phyloP scores from a whole-genome alignment of 2,329 filamentous ascomycete species.

The Alternaria ethzedia region DNA sequence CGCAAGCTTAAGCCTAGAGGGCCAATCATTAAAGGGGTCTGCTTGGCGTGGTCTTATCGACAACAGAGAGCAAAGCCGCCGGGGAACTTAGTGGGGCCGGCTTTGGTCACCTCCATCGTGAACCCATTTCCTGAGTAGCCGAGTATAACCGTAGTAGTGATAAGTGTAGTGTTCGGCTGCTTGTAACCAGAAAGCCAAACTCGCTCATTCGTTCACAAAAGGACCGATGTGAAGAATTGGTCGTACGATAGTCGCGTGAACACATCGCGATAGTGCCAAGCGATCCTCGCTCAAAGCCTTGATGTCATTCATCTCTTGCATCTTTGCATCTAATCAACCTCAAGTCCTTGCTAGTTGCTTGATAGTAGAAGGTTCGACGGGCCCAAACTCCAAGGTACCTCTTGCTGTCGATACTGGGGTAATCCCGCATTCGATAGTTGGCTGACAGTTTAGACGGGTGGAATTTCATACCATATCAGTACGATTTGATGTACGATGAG shows the following conservation, averaged over 20 bases:
- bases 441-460: neutral
- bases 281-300: neutral
- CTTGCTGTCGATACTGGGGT: neutral
- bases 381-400: neutral
- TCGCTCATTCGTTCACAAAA: neutral
- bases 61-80: neutral
- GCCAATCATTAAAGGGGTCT: neutral
- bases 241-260: neutral
- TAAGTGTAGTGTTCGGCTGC: neutral
- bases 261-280: neutral
- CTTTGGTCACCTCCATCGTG: neutral
- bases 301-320: neutral
- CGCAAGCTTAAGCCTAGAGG: neutral
- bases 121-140: neutral
- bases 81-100: neutral
- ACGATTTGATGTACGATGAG: neutral
- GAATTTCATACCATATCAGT: neutral
- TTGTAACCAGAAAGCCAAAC: neutral
- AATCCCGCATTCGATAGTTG: neutral
- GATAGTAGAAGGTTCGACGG: neutral
- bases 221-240: neutral
- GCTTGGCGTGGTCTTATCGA: neutral
- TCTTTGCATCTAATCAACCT: neutral
- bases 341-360: neutral
- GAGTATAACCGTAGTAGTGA: neutral